Evolutionary conservation across 306 rosid genomes (phyloP).

Genomic region (Alnus glutinosa): DNA sequence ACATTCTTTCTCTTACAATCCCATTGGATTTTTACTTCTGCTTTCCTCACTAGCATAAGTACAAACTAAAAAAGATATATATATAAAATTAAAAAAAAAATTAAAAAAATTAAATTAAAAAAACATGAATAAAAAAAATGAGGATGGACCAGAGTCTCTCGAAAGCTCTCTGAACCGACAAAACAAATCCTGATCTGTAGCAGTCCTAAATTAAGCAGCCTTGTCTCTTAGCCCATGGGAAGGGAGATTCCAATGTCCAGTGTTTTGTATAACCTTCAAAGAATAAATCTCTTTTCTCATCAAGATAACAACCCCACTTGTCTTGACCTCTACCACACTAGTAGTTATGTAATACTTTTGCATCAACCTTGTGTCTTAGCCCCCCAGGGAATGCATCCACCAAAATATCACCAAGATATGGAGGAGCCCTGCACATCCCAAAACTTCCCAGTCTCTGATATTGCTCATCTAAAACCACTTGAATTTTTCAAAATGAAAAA

Average conservation of each 20-base stretch:
- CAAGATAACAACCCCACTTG: neutral
- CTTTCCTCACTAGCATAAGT: neutral
- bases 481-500: neutral
- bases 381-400: slow-evolving; percentile 13
- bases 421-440: slow-evolving; percentile 16
- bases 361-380: neutral
- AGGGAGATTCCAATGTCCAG: neutral
- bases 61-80: neutral
- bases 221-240: too few species aligned
- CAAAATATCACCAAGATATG: neutral
- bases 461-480: neutral
- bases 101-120: neutral
- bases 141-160: neutral
- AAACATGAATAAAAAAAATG: neutral
- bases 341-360: neutral
- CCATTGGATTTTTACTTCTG: neutral
- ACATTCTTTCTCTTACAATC: neutral
- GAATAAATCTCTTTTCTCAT: neutral
- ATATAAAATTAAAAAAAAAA: too few species aligned
- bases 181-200: neutral
- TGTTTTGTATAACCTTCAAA: neutral
- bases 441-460: neutral
- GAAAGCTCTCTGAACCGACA: neutral
- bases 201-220: neutral
- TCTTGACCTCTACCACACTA: neutral